Percentiles rank a stretch among this genome's conserved stretches.
Evolutionary conservation across 1,284 basidiomycete species (phyloP).

Genomic region (Cryptococcus sp.): DNA sequence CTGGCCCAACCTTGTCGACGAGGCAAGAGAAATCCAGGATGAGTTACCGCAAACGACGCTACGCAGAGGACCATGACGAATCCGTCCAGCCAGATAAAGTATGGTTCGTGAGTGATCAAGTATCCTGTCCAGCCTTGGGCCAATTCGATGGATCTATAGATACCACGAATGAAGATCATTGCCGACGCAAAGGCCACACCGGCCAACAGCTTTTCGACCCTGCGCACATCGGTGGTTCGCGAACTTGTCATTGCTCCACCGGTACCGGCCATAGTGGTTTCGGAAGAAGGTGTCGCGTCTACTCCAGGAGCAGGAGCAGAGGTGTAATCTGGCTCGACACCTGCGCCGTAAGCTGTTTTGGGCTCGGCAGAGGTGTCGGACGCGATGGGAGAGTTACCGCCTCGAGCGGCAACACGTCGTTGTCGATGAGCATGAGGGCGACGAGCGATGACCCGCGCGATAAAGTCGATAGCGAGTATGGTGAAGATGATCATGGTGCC

Average conservation of each 20-base stretch:
- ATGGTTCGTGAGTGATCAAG: conserved; percentile 30
- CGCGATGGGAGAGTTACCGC: not conserved
- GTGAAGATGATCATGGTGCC: conserved; percentile 35
- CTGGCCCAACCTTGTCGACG: conserved; percentile 8
- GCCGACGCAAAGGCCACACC: conserved; percentile 28
- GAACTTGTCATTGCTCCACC: not conserved
- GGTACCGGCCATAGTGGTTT: not conserved
- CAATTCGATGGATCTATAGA: conserved; percentile 44
- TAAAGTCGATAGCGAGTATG: conserved; percentile 32
- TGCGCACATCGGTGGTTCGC: conserved; percentile 1
- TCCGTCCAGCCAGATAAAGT: conserved; percentile 40
- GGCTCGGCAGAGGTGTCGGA: not conserved
- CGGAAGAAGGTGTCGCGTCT: not conserved
- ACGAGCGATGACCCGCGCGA: conserved; percentile 19
- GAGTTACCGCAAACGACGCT: conserved; percentile 22
- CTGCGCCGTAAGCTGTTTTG: too few relatives aligned
- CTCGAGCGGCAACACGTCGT: not conserved
- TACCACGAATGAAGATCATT: conserved; percentile 35
- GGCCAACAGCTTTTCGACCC: conserved; percentile 17
- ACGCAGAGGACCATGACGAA: conserved; percentile 37
- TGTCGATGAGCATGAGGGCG: conserved; percentile 1
- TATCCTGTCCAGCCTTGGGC: conserved; percentile 36
- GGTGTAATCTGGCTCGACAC: not conserved
- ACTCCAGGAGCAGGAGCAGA: not conserved
- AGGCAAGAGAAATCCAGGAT: conserved; percentile 37